phyloP scores from a whole-genome alignment of 192 early-diverging fungal species.

The Thamnidium elegans region DNA sequence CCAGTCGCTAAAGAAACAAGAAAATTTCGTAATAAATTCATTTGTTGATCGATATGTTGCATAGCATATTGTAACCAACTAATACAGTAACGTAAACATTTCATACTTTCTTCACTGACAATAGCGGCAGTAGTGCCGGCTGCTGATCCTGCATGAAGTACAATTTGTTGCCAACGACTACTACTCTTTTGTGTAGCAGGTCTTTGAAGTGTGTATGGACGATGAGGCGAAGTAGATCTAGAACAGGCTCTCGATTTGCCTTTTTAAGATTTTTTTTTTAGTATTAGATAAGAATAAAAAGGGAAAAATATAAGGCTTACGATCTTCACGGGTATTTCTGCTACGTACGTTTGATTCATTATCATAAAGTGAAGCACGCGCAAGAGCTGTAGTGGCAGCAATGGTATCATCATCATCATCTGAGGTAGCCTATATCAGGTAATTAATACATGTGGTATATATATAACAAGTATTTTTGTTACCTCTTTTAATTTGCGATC shows the following conservation, averaged over 20 bases:
- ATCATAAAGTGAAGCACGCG: constrained; percentile 35
- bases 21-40: constrained; percentile 56
- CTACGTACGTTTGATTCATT: constrained; percentile 10
- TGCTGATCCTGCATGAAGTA: constrained; percentile 55
- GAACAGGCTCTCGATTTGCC: constrained; percentile 30
- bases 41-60: constrained; percentile 67
- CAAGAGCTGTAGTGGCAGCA: constrained; percentile 34
- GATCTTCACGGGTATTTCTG: constrained; percentile 21
- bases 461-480: not conserved
- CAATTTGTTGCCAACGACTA: constrained; percentile 59
- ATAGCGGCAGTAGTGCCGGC: constrained; percentile 70
- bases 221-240: constrained; percentile 37
- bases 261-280: not conserved
- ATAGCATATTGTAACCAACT: constrained; percentile 85
- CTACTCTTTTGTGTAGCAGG: constrained; percentile 2
- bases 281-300: constrained; percentile 1
- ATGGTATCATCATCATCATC: constrained; percentile 26
- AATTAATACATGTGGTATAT: not conserved
- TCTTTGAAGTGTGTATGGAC: constrained; percentile 29
- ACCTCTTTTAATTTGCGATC: constrained; percentile 6
- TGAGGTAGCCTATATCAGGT: not conserved
- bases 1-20: constrained; percentile 43
- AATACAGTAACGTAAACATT: constrained; percentile 83
- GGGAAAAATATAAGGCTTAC: not conserved
- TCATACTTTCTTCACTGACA: constrained; percentile 85